phyloP scores from a whole-genome alignment of 805 yeast species.

The Wickerhamiella musiphila region DNA sequence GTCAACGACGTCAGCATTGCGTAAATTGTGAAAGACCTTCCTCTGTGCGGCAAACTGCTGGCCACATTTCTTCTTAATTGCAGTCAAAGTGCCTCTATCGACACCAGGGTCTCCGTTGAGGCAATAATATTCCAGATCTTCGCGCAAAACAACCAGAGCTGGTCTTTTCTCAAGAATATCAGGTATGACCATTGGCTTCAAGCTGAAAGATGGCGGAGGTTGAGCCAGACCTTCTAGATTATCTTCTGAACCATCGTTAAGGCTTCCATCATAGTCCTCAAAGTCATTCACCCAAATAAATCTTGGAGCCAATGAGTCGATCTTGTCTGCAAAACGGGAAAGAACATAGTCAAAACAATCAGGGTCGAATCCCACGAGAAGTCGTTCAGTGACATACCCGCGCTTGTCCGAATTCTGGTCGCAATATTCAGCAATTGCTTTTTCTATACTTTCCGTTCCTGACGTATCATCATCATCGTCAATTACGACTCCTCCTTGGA shows the following conservation, averaged over 20 bases:
- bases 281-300: conserved; percentile 10
- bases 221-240: conserved; percentile 5
- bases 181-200: conserved; percentile 16
- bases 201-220: too few relatives aligned
- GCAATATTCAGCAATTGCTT: conserved; percentile 5
- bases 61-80: conserved; percentile 60
- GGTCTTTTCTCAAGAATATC: conserved; percentile 66
- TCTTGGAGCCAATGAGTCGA: conserved; percentile 18
- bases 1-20: conserved; percentile 27
- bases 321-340: too few relatives aligned
- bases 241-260: conserved; percentile 4
- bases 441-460: conserved; percentile 9
- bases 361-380: conserved; percentile 66
- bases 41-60: conserved; percentile 37
- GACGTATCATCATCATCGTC: conserved; percentile 57
- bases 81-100: conserved; percentile 40
- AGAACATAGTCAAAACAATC: conserved; percentile 72
- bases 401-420: conserved; percentile 2
- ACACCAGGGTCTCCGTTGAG: conserved; percentile 53
- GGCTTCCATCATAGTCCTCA: conserved; percentile 7
- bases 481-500: conserved; percentile 77
- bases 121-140: conserved; percentile 85
- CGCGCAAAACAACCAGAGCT: conserved; percentile 77
- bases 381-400: conserved; percentile 6
- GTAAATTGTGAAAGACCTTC: conserved; percentile 61